These are phyloP conservation scores for Cutaneotrichosporon arboriforme DNA, from an alignment of 1,284 basidiomycete genomes.

Conservation along the genomic window DNA sequence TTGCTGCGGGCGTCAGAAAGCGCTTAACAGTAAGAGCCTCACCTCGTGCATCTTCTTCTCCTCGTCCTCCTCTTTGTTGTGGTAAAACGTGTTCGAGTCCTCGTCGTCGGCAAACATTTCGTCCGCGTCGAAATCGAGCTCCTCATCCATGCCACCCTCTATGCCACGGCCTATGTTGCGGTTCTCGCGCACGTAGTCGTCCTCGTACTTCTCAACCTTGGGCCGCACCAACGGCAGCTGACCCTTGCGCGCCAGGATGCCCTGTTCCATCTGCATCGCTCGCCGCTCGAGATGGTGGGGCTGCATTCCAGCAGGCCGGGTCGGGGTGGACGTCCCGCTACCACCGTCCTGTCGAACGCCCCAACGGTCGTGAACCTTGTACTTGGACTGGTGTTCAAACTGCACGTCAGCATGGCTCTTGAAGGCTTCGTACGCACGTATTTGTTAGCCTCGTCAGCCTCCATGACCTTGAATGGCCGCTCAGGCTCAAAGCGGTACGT, in stretches of 20 bases:
- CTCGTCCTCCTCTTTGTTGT: slow-evolving; percentile 40
- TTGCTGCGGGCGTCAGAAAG: slow-evolving; percentile 19
- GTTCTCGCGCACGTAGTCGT: slow-evolving; percentile 37
- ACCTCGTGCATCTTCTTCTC: slow-evolving; percentile 40
- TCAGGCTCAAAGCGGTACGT: slow-evolving; percentile 42
- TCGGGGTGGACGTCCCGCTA: neutral
- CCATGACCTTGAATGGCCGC: slow-evolving; percentile 41
- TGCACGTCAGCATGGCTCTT: slow-evolving; percentile 12
- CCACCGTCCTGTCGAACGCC: slow-evolving; percentile 24
- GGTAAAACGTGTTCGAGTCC: slow-evolving; percentile 43
- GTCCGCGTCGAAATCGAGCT: slow-evolving; percentile 42
- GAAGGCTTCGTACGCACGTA: slow-evolving; percentile 21
- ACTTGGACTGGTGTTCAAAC: slow-evolving; percentile 40
- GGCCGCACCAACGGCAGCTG: neutral
- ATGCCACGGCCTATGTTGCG: slow-evolving; percentile 33
- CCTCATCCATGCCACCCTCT: slow-evolving; percentile 42
- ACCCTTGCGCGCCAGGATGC: slow-evolving; percentile 24
- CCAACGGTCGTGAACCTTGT: slow-evolving; percentile 42
- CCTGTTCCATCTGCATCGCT: slow-evolving; percentile 27
- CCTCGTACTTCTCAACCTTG: slow-evolving; percentile 11
- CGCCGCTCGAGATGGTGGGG: slow-evolving; percentile 15
- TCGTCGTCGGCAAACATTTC: slow-evolving; percentile 47
- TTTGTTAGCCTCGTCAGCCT: slow-evolving; percentile 42
- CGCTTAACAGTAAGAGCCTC: neutral
- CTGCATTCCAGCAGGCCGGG: neutral